These are phyloP conservation scores for Endoconidiophora laricicola DNA, from an alignment of 2,329 filamentous ascomycete genomes.

Conservation along the genomic window DNA sequence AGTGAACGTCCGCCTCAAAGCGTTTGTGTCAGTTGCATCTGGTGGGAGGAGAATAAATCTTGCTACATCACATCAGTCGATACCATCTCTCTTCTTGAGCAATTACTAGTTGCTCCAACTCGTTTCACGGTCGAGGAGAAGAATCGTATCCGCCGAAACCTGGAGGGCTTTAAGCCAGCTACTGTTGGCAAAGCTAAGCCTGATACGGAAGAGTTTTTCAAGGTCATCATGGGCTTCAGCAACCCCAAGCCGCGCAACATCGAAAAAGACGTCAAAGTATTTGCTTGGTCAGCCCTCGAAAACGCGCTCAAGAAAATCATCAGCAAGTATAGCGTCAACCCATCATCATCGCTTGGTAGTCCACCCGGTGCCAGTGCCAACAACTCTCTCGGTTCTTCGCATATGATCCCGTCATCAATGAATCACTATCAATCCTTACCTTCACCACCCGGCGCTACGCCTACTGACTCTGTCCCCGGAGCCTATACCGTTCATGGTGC, in stretches of 20 bases:
- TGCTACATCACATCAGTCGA: conserved; percentile 94
- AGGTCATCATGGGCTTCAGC: conserved; percentile 95
- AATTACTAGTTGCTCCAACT: conserved; percentile 56
- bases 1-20: conserved; percentile 69
- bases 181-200: conserved; percentile 87
- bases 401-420: conserved; percentile 26
- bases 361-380: conserved; percentile 17
- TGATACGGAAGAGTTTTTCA: conserved; percentile 95
- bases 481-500: conserved; percentile 23
- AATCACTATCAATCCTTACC: conserved; percentile 28
- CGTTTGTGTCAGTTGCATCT: conserved; percentile 94
- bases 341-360: conserved; percentile 22
- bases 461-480: conserved; percentile 22
- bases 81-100: conserved; percentile 87
- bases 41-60: conserved; percentile 81
- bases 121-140: conserved; percentile 95
- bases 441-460: conserved; percentile 26
- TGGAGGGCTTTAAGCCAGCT: conserved; percentile 82
- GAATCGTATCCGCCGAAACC: conserved; percentile 88
- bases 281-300: conserved; percentile 82
- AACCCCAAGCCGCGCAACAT: conserved; percentile 93
- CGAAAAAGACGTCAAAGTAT: conserved; percentile 98
- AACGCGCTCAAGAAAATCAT: conserved; percentile 94
- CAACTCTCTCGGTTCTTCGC: conserved; percentile 13
- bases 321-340: conserved; percentile 65